Evolutionary conservation across 176 grass and related monocot species (phyloP), one percentile per base, ranked within the genome.

Genomic region (Triticum urartu): DNA sequence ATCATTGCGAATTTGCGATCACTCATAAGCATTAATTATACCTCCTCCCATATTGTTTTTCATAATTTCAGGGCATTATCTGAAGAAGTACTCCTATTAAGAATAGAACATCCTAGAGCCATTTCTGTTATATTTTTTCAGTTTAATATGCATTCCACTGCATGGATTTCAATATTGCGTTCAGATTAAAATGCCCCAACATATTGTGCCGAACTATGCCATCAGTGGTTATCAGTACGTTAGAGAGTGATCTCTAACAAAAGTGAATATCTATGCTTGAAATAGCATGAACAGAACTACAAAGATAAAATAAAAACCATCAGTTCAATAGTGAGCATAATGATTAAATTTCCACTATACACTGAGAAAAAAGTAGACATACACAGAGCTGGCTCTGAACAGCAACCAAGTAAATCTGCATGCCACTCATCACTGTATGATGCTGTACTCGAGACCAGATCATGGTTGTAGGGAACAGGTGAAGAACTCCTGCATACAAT

Each of bases 321-420:
- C 10, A 64, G 12, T 9, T 3, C 11, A 45, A 76, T 68, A 70
- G 36, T 48, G 18, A 59, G 54, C 20, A 64, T 15, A 58, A 58
- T 0, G 34, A 72, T 50, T 2, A 73, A 84, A 79, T 34, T 79
- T 79, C 6, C 0, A 1, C 21, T 39, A 39, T 52, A 72, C 38
- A 72, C 36, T 69, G 26, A 70, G 34, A 84, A 91, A 72, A 32
- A 64, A 75, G 34, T 78, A 82, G 67, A 82, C 97, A 85, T 99
- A 99, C 97, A 99, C 78, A 99, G 90, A 88, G 86, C 81, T 83
- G 97, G 97, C 77, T 99, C 97, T 66, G 97, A 92, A 92, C 97
- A 96, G 87, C 97, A 99, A 69, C 94, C 97, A 87, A 99, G 94
- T 84, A 99, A 94, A 90, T 99, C 97, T 66, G 97, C 80, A 96